These are phyloP conservation scores for Cercophora samala DNA, from an alignment of 495 filamentous ascomycete genomes.

Conservation along the genomic window DNA sequence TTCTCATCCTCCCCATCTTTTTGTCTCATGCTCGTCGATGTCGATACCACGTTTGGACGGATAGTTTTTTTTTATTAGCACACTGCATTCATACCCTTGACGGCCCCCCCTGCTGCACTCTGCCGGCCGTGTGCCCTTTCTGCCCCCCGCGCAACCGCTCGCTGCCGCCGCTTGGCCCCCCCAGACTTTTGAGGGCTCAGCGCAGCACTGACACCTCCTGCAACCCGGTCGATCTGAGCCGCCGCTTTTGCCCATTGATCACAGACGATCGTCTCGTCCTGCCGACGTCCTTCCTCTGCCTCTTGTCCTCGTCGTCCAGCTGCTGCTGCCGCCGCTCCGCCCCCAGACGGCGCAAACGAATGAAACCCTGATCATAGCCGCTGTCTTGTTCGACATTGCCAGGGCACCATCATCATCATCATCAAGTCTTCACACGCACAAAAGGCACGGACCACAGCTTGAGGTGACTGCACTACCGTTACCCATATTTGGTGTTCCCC, in stretches of 20 bases:
- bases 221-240: conserved; percentile 22
- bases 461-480: conserved; percentile 28
- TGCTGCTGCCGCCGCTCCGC: conserved; percentile 22
- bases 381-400: conserved; percentile 40
- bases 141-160: conserved; percentile 11
- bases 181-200: neutral
- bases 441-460: conserved; percentile 37
- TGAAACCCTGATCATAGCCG: conserved; percentile 46
- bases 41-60: neutral
- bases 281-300: conserved; percentile 15
- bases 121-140: conserved; percentile 8
- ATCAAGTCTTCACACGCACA: conserved; percentile 24
- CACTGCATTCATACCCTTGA: neutral
- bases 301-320: conserved; percentile 17
- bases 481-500: conserved; percentile 31
- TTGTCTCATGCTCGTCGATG: neutral
- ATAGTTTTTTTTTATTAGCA: neutral
- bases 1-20: neutral
- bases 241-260: conserved; percentile 26
- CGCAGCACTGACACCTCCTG: conserved; percentile 22
- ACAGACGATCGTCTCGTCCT: conserved; percentile 27
- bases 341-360: conserved; percentile 34
- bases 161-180: conserved; percentile 18
- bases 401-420: conserved; percentile 24
- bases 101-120: neutral